Base-by-base conservation (phyloP, 2,329 filamentous ascomycete genomes). In the Trichophyton simii region DNA sequence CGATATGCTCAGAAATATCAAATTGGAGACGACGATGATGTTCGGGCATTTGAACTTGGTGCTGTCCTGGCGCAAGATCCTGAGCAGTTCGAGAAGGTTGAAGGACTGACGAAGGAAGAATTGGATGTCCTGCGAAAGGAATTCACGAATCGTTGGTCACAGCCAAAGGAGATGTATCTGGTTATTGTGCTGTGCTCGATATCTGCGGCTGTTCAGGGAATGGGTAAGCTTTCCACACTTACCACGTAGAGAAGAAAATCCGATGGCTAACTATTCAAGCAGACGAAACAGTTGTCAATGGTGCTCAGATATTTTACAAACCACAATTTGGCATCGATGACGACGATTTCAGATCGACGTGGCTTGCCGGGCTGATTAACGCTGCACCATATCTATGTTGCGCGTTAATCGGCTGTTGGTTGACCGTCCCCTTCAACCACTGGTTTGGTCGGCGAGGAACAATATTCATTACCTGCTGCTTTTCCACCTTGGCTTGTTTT, bases 381-480 rank as follows among this genome's bases (percentile, higher is more conserved):
- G 78, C 77, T 0, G 77, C 77, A 1, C 78, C 78, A 1, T 80
- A 79, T 61, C 79, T 89, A 22, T 83, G 83, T 73, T 89, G 84
- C 65, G 84, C 86, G 2, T 73, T 88, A 50, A 71, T 87, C 57
- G 85, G 87, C 20, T 89, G 86, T 72, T 90, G 87, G 87, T 76
- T 87, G 55, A 89, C 86, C 0, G 83, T 85, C 42, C 87, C 87
- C 0, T 80, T 89, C 72, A 90, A 90, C 73, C 82, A 84, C 61
- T 76, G 69, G 63, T 86, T 89, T 64, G 88, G 87, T 11, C 83
- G 87, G 57, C 80, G 86, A 1, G 87, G 87, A 11, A 88, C 85
- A 18, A 91, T 92, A 64, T 91, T 90, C 72, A 75, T 89, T 61
- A 84, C 88, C 4, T 88, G 87, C 54, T 82, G 87, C 64, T 85